Conservation (phyloP, 352 stramenopile species). For the Hyaloperonospora brassicae region DNA sequence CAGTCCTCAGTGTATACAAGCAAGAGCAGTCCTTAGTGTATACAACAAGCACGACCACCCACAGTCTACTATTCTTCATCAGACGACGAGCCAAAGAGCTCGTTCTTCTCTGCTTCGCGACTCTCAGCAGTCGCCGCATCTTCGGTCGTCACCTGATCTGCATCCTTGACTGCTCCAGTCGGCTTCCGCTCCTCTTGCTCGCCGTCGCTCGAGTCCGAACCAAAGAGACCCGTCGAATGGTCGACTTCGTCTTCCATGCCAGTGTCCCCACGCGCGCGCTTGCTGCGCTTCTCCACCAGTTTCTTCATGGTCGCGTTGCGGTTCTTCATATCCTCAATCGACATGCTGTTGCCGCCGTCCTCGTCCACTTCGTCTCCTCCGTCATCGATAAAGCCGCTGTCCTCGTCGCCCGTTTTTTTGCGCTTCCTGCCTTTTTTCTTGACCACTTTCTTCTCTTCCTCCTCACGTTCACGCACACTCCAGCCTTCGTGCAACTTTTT, state of each 20-base stretch:
- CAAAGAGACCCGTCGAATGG: conserved; percentile 63
- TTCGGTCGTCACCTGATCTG: conserved; percentile 14
- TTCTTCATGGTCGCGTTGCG: conserved; percentile 83
- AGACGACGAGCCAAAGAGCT: conserved; percentile 79
- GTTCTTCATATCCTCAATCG: conserved; percentile 88
- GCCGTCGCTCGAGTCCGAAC: conserved; percentile 77
- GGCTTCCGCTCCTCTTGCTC: conserved; percentile 34
- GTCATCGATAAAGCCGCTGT: conserved; percentile 62
- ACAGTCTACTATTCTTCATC: conserved; percentile 50
- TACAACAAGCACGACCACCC: neutral
- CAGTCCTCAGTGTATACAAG: no score
- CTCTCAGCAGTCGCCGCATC: conserved; percentile 14
- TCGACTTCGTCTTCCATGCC: conserved; percentile 61
- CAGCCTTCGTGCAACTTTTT: conserved; percentile 76
- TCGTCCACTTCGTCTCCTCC: conserved; percentile 50
- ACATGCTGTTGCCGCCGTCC: conserved; percentile 59
- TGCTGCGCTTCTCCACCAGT: conserved; percentile 77
- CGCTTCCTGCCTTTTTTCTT: conserved; percentile 74
- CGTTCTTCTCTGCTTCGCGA: conserved; percentile 66
- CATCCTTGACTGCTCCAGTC: conserved; percentile 13
- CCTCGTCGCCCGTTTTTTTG: conserved; percentile 67
- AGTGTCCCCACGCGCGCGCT: conserved; percentile 42
- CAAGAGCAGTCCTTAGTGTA: no score
- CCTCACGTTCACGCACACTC: conserved; percentile 73
- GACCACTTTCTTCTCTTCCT: conserved; percentile 72